phyloP scores from a whole-genome alignment of 441 rosid genomes.

The Macaranga tanarius region DNA sequence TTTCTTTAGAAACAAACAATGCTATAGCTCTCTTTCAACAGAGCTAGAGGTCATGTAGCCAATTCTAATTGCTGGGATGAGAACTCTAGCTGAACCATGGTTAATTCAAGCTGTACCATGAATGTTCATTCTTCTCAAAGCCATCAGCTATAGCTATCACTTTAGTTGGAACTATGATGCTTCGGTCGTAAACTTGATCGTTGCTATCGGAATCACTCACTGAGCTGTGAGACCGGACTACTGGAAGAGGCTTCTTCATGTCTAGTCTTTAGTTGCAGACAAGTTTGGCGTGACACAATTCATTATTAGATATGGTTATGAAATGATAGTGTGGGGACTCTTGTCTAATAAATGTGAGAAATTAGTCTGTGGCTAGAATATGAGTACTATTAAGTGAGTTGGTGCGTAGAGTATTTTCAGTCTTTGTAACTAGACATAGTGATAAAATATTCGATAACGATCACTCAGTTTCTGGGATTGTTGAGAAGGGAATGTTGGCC shows the following conservation, averaged over 20 bases:
- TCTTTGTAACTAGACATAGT: background rate
- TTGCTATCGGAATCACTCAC: constrained; percentile 33
- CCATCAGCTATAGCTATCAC: constrained; percentile 37
- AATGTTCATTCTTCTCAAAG: constrained; percentile 53
- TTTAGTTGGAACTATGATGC: constrained; percentile 49
- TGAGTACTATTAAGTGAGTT: constrained; percentile 20
- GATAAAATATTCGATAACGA: constrained; percentile 15
- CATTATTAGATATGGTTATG: background rate
- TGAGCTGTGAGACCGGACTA: constrained; percentile 30
- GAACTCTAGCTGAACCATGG: constrained; percentile 6
- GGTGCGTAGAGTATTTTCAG: constrained; percentile 22
- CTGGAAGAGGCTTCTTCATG: constrained; percentile 39
- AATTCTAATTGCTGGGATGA: background rate
- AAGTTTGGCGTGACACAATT: background rate
- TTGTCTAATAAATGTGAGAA: constrained; percentile 43
- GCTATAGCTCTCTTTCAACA: constrained; percentile 2
- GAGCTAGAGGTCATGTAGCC: background rate
- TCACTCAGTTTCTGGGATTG: background rate
- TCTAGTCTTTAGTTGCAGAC: constrained; percentile 10
- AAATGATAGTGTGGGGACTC: constrained; percentile 27
- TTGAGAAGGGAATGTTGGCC: constrained; percentile 32
- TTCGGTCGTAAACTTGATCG: constrained; percentile 32
- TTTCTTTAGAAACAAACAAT: constrained; percentile 12
- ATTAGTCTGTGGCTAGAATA: constrained; percentile 49
- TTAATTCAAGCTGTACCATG: constrained; percentile 45